Evolutionary conservation across 2,329 filamentous ascomycete species (phyloP), one percentile per base, ranked within the genome.

Genomic region (Cladobotryum mycophilum): DNA sequence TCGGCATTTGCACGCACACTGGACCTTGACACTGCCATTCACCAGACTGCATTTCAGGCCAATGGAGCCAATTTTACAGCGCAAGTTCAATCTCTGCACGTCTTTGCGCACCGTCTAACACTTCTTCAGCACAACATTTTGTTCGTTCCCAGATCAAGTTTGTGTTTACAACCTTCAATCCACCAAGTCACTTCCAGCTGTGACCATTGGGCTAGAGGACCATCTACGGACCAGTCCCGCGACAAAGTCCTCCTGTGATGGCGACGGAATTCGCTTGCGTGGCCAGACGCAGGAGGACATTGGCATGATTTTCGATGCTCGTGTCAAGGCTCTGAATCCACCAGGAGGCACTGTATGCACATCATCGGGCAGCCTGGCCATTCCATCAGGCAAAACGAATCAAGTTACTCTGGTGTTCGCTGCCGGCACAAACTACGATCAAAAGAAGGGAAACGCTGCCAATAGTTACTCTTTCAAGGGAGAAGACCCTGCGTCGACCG

Each of bases 351-450:
- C 42, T 0, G 17, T 42, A 4, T 50, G 48, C 37, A 5, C 30
- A 57, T 1, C 54, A 53, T 8, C 47, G 68, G 5, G 58, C 64
- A 15, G 62, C 64, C 3, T 49, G 57, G 1, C 65, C 20, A 38
- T 46, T 46, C 48, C 48, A 18, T 20, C 36, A n/a, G 36, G 43
- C 14, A 50, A 12, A 41, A 25, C 42, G 0, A 41, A 20, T 5
- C 46, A 42, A 20, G 5, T 50, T 25, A 65, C 66, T 25, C 7
- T 80, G 8, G 63, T 78, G 0, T 58, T 79, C 14, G 69, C 69
- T 5, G 71, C 67, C 1, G 68, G 62, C 6, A 78, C 76, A 1
- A 68, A 80, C 51, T 81, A 76, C 48, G 75, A 80, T 44, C 64
- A 73, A 48, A 72, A 64, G 3, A 72, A 74, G 34, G 78, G 79